Base-by-base conservation (phyloP, 495 filamentous ascomycete species). In the Chlorociboria aeruginascens region DNA sequence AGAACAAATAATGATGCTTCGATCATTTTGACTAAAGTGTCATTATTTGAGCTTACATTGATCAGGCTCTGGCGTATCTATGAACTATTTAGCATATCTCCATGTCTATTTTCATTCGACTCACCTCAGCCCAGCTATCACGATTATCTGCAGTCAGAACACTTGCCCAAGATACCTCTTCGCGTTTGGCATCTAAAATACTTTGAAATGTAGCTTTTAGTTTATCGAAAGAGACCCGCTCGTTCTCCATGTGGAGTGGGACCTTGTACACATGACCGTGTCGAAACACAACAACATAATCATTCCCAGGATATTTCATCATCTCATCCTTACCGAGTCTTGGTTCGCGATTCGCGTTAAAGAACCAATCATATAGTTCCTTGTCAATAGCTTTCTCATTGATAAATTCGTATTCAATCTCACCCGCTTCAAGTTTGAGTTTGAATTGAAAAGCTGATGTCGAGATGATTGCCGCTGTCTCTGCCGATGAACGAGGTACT, bases 261-360 rank as follows among this genome's bases (percentile, higher is more conserved):
- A 63, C 52, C 34, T 61, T 52, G 50, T 59, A 61, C 20, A 58
- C 9, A 43, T 44, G 49, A 2, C 60, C 58, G 3, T 39, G 45
- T 10, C 58, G 44, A 20, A 65, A 33, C 1, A 53, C 56, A 6
- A 56, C 51, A 28, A 58, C 16, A 36, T 64, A 49, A 29, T 61
- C 34, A 20, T 46, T 53, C 8, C 44, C 46, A 3, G 55, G 46
- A 14, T 55, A 57, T 39, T 50, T 59, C 17, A 32, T 10, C 40
- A 61, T 49, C 30, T 50, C 34, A 43, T 64, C 62, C 11, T 36
- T 40, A 8, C 32, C 44, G 0, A 54, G 10, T 7, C 33, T 36
- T 14, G 33, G 33, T 14, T 36, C 33, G 3, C 13, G 33, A 14
- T 11, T 11, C 11, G 33, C 13, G 13, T 36, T 36, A 6, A 36